Evolutionary conservation across 1,139 yeast species (phyloP).

Genomic region (Saccharomyces hybrid): DNA sequence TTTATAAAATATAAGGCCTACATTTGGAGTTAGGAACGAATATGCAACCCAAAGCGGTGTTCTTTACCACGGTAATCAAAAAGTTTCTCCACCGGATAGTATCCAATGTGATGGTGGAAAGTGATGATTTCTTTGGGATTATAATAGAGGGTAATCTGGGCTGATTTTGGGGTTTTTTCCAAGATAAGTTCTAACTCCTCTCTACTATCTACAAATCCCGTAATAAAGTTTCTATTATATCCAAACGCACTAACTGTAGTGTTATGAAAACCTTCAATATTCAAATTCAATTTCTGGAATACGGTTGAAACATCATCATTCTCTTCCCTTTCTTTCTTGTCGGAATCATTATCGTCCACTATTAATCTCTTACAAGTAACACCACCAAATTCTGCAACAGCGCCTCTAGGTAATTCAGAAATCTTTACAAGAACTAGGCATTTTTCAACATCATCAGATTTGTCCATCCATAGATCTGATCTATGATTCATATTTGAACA

Average conservation of each 20-base stretch:
- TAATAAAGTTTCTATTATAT: slow-evolving; percentile 9
- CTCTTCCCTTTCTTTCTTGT: slow-evolving; percentile 26
- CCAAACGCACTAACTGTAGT: background rate
- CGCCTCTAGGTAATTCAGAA: slow-evolving; percentile 56
- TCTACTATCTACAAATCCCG: slow-evolving; percentile 11
- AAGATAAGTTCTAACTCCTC: slow-evolving; percentile 7
- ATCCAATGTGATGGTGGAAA: slow-evolving; percentile 12
- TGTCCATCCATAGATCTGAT: slow-evolving; percentile 23
- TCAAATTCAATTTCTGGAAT: background rate
- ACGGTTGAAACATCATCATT: background rate
- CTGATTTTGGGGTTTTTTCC: background rate
- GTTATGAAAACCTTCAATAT: background rate
- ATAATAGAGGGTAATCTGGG: background rate
- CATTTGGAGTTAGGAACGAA: slow-evolving; percentile 4
- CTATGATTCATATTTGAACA: slow-evolving; percentile 19
- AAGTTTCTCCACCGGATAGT: slow-evolving; percentile 23
- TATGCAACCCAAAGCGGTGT: slow-evolving; percentile 18
- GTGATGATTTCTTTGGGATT: slow-evolving; percentile 1
- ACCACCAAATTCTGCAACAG: slow-evolving; percentile 77
- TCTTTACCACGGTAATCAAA: slow-evolving; percentile 21
- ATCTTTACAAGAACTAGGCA: slow-evolving; percentile 52
- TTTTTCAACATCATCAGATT: slow-evolving; percentile 25
- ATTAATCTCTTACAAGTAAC: slow-evolving; percentile 37
- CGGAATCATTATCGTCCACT: slow-evolving; percentile 39
- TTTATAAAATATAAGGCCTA: background rate